These are phyloP conservation scores for Monilinia laxa DNA, from an alignment of 2,329 filamentous ascomycete species.

Conservation along the genomic window DNA sequence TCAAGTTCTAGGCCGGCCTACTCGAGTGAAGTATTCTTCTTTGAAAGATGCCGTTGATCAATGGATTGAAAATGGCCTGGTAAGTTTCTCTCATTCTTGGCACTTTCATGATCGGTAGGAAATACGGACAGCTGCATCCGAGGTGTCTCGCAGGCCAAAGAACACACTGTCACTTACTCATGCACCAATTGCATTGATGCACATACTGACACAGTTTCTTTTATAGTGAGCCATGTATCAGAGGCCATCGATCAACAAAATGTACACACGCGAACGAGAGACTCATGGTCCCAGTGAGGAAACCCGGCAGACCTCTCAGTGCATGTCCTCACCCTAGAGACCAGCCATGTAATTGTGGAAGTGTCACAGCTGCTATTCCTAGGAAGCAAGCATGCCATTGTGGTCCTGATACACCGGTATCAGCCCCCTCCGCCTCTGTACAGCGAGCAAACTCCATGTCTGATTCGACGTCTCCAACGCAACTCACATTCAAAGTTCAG, in stretches of 20 bases:
- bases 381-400: constrained; percentile 58
- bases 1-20: constrained; percentile 23
- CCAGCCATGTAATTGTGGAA: constrained; percentile 56
- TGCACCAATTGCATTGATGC: background rate
- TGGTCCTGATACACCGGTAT: constrained; percentile 41
- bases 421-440: constrained; percentile 24
- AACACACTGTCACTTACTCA: background rate
- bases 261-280: constrained; percentile 68
- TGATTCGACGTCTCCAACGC: constrained; percentile 44
- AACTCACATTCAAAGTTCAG: constrained; percentile 37
- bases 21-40: constrained; percentile 7
- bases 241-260: constrained; percentile 73
- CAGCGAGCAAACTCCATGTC: constrained; percentile 37
- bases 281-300: constrained; percentile 68
- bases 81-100: constrained; percentile 44
- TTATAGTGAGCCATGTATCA: constrained; percentile 68
- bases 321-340: constrained; percentile 61
- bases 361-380: constrained; percentile 64
- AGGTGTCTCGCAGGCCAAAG: constrained; percentile 1
- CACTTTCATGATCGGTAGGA: background rate
- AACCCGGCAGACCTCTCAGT: constrained; percentile 69
- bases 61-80: constrained; percentile 73
- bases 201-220: constrained; percentile 28
- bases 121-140: background rate
- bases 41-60: constrained; percentile 62